Conservation (phyloP, 2,329 filamentous ascomycete species). For the Alternaria ventricosa region DNA sequence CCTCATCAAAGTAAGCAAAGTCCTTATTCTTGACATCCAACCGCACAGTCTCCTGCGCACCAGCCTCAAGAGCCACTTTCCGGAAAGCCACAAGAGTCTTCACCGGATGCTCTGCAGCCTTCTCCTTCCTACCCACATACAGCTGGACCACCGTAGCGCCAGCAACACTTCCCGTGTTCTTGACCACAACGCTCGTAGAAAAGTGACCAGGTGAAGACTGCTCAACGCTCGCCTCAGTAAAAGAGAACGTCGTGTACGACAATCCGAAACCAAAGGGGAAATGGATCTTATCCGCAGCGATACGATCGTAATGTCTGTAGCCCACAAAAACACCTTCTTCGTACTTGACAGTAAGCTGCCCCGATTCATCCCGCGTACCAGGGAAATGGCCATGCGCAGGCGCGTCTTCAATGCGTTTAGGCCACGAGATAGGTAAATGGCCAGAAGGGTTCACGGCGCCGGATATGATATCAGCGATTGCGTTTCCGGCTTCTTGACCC, state of each 20-base stretch:
- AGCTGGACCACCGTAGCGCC: conserved; percentile 63
- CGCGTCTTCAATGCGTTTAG: conserved; percentile 43
- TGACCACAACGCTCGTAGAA: conserved; percentile 50
- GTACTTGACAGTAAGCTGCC: conserved; percentile 67
- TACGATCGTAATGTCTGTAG: conserved; percentile 66
- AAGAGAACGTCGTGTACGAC: conserved; percentile 49
- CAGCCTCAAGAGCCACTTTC: conserved; percentile 66
- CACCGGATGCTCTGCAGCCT: conserved; percentile 57
- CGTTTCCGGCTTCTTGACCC: conserved; percentile 52
- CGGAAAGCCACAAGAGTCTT: conserved; percentile 74
- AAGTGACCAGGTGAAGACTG: conserved; percentile 58
- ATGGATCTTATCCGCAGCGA: conserved; percentile 59
- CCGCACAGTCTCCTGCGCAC: conserved; percentile 63
- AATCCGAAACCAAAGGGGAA: conserved; percentile 51
- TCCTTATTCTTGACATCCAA: conserved; percentile 49
- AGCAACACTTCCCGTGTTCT: conserved; percentile 58
- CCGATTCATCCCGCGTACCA: conserved; percentile 50
- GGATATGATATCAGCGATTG: conserved; percentile 51
- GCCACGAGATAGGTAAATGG: conserved; percentile 49
- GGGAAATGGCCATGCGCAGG: conserved; percentile 50
- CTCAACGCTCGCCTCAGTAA: conserved; percentile 64
- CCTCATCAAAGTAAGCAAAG: conserved; percentile 44
- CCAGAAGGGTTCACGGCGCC: conserved; percentile 50
- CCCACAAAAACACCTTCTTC: conserved; percentile 62
- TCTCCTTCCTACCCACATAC: conserved; percentile 61